These are phyloP conservation scores for Chlamydomonas sp. DNA, from an alignment of 139 green algal species.

Conservation along the genomic window DNA sequence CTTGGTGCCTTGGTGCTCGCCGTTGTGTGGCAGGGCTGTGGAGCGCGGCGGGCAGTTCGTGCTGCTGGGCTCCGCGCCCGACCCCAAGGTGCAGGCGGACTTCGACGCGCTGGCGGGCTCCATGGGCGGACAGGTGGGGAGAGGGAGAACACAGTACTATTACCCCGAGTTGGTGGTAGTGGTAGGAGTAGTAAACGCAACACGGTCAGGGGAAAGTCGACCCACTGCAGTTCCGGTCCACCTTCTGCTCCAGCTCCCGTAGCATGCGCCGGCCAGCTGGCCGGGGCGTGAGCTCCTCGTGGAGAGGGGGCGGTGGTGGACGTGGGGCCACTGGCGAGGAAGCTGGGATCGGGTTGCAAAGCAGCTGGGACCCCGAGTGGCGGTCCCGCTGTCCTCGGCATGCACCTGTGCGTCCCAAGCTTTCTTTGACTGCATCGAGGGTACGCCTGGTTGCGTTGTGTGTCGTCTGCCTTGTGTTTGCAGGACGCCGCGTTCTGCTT, in stretches of 20 bases:
- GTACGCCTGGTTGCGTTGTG: too few relatives aligned
- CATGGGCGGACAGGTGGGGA: constrained; percentile 22
- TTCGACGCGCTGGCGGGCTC: constrained; percentile 75
- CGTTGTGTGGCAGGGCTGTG: constrained; percentile 51
- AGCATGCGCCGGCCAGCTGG: too few relatives aligned
- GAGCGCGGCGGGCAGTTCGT: constrained; percentile 96
- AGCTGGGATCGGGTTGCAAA: too few relatives aligned
- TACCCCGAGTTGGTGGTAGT: neutral
- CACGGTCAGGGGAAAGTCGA: too few relatives aligned
- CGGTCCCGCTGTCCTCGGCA: too few relatives aligned
- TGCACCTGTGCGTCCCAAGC: too few relatives aligned
- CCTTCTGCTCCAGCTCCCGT: too few relatives aligned
- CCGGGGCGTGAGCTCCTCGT: too few relatives aligned
- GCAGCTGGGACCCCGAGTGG: too few relatives aligned
- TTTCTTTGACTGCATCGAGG: neutral
- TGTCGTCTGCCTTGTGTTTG: neutral
- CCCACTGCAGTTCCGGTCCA: too few relatives aligned
- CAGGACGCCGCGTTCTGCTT: constrained; percentile 74
- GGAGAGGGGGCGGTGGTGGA: too few relatives aligned
- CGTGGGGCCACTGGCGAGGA: too few relatives aligned
- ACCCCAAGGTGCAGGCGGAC: constrained; percentile 82
- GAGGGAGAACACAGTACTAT: neutral
- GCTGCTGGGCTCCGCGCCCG: constrained; percentile 94
- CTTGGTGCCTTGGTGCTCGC: constrained; percentile 2
- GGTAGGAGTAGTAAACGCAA: neutral